Percentiles rank a stretch among this genome's conserved stretches.
These are phyloP conservation scores for Eucalyptus albens DNA, from an alignment of 345 rosid genomes.

Conservation along the genomic window DNA sequence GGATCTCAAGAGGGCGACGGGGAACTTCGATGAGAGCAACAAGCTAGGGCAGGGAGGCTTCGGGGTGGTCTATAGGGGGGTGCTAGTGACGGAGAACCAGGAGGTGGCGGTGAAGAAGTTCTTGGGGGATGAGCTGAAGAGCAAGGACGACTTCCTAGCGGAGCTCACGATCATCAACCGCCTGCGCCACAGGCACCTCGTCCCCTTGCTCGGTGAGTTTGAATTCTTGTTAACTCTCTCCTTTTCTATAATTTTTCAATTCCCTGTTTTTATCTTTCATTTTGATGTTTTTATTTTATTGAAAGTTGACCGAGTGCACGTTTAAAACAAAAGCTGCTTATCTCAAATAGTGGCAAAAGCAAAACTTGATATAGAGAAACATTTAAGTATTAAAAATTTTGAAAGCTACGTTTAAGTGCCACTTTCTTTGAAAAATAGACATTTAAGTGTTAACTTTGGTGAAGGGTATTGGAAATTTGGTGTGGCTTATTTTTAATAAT, in stretches of 20 bases:
- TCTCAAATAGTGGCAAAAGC: too few relatives aligned
- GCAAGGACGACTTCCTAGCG: constrained; percentile 43
- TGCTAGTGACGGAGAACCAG: constrained; percentile 21
- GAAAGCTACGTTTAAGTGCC: fast-evolving
- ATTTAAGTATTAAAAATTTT: too few relatives aligned
- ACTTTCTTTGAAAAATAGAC: too few relatives aligned
- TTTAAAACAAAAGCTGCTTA: neutral
- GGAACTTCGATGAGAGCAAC: constrained; percentile 32
- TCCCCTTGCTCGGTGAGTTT: constrained; percentile 26
- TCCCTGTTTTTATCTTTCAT: neutral
- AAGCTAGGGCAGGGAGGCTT: constrained; percentile 47
- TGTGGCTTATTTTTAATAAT: too few relatives aligned
- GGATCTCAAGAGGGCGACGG: constrained; percentile 50
- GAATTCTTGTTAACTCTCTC: neutral
- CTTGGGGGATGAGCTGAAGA: constrained; percentile 15
- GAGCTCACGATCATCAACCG: constrained; percentile 54
- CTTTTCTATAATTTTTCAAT: neutral
- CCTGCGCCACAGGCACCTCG: constrained; percentile 46
- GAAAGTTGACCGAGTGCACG: neutral
- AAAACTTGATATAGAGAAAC: too few relatives aligned
- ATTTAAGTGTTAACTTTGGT: neutral
- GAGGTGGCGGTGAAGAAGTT: constrained; percentile 44
- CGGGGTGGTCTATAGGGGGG: constrained; percentile 37
- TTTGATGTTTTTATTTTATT: neutral
- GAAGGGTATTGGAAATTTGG: fast-evolving